Percentiles rank a stretch among this genome's conserved stretches.
Evolutionary conservation across 2,329 filamentous ascomycete species (phyloP).

Genomic region (Berkeleyomyces rouxiae): DNA sequence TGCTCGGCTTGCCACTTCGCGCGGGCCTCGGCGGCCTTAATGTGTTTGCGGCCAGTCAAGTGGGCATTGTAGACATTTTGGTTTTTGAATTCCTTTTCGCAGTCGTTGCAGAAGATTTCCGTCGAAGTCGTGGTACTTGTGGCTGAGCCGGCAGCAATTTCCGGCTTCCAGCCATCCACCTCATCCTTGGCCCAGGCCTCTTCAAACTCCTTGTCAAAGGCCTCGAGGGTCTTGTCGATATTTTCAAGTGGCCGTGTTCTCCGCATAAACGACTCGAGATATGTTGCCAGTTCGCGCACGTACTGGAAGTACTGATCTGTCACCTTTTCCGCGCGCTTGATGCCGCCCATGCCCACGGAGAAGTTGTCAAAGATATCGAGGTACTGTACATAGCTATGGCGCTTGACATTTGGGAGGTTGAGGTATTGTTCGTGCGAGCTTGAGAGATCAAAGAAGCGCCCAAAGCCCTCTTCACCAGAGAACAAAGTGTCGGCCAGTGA

Average conservation of each 20-base stretch:
- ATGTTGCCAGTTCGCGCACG: constrained; percentile 59
- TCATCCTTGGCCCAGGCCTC: constrained; percentile 66
- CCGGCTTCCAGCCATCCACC: constrained; percentile 59
- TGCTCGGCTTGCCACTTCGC: constrained; percentile 28
- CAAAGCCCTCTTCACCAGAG: constrained; percentile 86
- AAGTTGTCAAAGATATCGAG: constrained; percentile 85
- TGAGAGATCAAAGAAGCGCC: constrained; percentile 81
- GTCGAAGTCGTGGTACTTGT: constrained; percentile 24
- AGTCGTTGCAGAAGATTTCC: constrained; percentile 77
- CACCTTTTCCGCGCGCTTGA: constrained; percentile 70
- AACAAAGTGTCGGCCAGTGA: constrained; percentile 80
- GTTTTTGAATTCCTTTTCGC: constrained; percentile 89
- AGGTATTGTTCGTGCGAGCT: constrained; percentile 73
- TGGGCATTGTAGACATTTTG: constrained; percentile 88
- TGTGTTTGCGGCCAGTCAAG: constrained; percentile 79
- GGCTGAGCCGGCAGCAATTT: constrained; percentile 27
- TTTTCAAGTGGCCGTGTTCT: constrained; percentile 76
- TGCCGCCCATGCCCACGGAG: constrained; percentile 49
- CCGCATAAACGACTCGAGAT: constrained; percentile 77
- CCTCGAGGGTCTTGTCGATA: constrained; percentile 56
- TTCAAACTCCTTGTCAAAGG: constrained; percentile 72
- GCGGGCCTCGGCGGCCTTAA: constrained; percentile 59
- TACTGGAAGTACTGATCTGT: constrained; percentile 90
- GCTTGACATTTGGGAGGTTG: constrained; percentile 74
- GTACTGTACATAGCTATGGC: constrained; percentile 81